Base-by-base conservation (phyloP, 2,329 filamentous ascomycete species). In the Fusarium equiseti region DNA sequence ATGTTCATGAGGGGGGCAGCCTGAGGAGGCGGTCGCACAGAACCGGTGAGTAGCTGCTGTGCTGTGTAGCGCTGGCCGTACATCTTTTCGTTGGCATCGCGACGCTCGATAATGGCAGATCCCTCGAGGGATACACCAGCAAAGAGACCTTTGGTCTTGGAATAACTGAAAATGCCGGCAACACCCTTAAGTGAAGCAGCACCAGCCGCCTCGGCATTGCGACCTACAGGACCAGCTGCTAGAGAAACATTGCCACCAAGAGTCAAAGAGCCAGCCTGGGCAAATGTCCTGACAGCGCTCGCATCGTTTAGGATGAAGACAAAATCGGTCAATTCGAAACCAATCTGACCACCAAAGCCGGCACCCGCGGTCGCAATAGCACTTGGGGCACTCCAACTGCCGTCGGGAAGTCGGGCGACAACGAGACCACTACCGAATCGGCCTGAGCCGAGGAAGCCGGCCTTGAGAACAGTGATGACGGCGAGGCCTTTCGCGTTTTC, bases 281-380 rank as follows among this genome's bases (percentile, higher is more conserved):
- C 94, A 81, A 99, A 98, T 11, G 95, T 95, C 80, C 93, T 93
- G 72, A 99, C 95, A 46, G 96, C 95, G 63, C 86, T 89, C 44
- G 90, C 85, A 78, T 99, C 95, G 83, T 99, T 99, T 71, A 99
- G 90, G 72, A 99, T 98, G 83, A 99, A 98, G 79, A 99, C 96
- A 79, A 99, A 99, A 80, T 96, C 93, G 63, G 93, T 96, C 67
- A 97, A 82, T 81, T 97, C 93, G 80, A 95, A 93, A 38, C 93
- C 93, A 76, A 97, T 93, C 82, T 96, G 93, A 43, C 93, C 93
- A 73, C 93, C 93, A 71, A 97, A 92, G 26, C 93, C 93, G 58
- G 91, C 93, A 73, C 93, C 93, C 29, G 91, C 90, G 2, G 92
- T 94, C 55, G 91, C 90, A 77, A 96, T 94, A 54, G 93, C 93